Conservation (phyloP, 192 early-diverging fungal species). For the Coemansia sp. region DNA sequence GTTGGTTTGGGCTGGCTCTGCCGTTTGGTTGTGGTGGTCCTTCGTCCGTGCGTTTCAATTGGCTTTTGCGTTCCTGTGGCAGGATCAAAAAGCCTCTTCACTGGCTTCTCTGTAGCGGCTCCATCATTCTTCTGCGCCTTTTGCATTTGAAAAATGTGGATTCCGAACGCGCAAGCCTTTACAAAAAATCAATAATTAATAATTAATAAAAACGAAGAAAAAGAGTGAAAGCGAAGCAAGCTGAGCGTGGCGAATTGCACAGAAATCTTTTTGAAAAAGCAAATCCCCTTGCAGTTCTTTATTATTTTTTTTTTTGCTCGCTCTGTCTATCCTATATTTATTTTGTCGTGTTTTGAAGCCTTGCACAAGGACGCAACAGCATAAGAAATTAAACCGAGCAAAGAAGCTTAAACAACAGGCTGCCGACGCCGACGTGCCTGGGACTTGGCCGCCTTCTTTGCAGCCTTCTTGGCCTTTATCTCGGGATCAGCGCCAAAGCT, state of each 20-base stretch:
- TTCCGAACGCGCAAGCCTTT: neutral
- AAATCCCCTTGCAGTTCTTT: too few relatives aligned
- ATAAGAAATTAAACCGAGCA: too few relatives aligned
- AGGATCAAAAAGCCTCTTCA: conserved; percentile 11
- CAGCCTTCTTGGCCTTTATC: conserved; percentile 44
- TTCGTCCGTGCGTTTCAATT: conserved; percentile 1
- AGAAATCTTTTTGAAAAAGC: too few relatives aligned
- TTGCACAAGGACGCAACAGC: too few relatives aligned
- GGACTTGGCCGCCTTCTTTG: conserved; percentile 44
- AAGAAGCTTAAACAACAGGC: conserved; percentile 20
- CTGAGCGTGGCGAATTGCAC: too few relatives aligned
- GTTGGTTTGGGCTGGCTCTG: neutral
- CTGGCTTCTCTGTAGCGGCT: conserved; percentile 5
- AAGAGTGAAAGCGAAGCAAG: too few relatives aligned
- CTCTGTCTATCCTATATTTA: too few relatives aligned
- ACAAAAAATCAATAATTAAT: neutral
- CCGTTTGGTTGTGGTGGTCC: neutral
- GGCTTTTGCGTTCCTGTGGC: conserved; percentile 4
- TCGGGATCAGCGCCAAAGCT: conserved; percentile 17
- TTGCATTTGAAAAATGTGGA: conserved; percentile 9
- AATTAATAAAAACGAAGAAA: neutral
- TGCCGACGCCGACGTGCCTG: conserved; percentile 51
- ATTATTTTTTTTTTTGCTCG: too few relatives aligned
- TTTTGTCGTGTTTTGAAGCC: too few relatives aligned
- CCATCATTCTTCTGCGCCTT: conserved; percentile 9